Evolutionary conservation across 1,139 yeast species (phyloP), one percentile per base, ranked within the genome.

Genomic region (Suhomyces maxii): DNA sequence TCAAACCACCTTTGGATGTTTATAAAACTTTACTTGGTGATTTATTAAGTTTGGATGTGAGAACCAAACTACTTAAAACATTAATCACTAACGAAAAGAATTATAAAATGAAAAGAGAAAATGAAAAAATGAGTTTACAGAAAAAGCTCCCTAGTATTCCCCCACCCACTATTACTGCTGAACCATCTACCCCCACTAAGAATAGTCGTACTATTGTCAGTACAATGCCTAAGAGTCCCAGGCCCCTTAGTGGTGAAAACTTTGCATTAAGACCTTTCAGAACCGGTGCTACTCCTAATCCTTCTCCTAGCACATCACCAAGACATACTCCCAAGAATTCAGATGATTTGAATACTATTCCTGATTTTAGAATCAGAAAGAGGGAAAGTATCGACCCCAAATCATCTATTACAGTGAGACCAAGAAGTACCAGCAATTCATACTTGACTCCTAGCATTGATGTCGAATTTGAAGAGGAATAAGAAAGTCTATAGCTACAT

Each of bases 211-310:
- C 49, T 3, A 45, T 37, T 28, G 46, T 46, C 14, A 48, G 39
- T n/a, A 39, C 48, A 6, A 25, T 50, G 9, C 60, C 61, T 26
- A 51, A 53, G 28, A 59, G 61, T 41, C 65, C 68, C 9, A 53
- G 56, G 12, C 62, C 64, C 7, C 36, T 53, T 2, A 53, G 55
- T 41, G 43, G 56, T 50, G 77, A 70, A 5, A 64, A 60, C 42
- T 74, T 75, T 51, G 56, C 75, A 1, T 63, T 73, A 43, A 59
- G 80, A 41, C 79, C 79, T 6, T 75, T 75, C 52, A 63, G 72
- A 44, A 75, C 79, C 0, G 67, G 64, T 31, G 60, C 65, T 1
- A 73, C 78, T 0, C 79, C 79, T 8, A 57, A 61, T 25, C 76
- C 78, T 1, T 69, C 77, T 0, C 80, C 79, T 0, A 56, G 60